phyloP scores from a whole-genome alignment of 1,284 basidiomycete species.

The Polyporus tsugae region DNA sequence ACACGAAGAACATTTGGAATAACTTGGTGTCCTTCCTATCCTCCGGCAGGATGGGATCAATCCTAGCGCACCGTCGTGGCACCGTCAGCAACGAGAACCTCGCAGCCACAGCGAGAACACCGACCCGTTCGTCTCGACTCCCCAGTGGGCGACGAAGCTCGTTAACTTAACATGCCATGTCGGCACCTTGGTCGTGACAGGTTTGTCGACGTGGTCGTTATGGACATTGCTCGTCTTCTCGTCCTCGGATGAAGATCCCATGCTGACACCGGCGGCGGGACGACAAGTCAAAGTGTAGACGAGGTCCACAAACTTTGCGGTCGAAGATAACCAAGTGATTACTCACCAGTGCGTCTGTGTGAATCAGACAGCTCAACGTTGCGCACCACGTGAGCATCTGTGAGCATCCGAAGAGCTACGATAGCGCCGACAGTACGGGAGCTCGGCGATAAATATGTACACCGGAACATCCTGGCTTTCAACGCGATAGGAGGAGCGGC shows the following conservation, averaged over 20 bases:
- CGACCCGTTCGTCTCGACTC: constrained; percentile 44
- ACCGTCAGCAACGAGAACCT: background rate
- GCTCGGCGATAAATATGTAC: background rate
- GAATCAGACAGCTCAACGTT: background rate
- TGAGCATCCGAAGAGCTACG: background rate
- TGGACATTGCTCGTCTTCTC: constrained; percentile 22
- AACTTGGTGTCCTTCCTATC: constrained; percentile 46
- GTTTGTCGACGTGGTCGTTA: constrained; percentile 4
- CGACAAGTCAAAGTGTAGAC: background rate
- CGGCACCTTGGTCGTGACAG: background rate
- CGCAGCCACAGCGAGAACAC: constrained; percentile 6
- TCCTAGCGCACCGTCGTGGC: constrained; percentile 31
- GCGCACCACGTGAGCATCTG: constrained; percentile 2
- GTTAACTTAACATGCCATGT: constrained; percentile 25
- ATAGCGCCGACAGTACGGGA: too few relatives aligned
- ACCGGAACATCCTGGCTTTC: background rate
- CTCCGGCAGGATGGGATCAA: constrained; percentile 44
- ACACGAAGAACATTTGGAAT: constrained; percentile 51
- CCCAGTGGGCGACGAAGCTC: constrained; percentile 38
- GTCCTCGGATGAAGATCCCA: constrained; percentile 20
- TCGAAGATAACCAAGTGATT: background rate
- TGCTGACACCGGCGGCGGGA: background rate
- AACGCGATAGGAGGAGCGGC: background rate
- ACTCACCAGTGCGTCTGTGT: background rate
- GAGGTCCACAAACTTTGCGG: background rate